Conservation (phyloP, 192 early-diverging fungal species). For the Funneliformis mosseae region DNA sequence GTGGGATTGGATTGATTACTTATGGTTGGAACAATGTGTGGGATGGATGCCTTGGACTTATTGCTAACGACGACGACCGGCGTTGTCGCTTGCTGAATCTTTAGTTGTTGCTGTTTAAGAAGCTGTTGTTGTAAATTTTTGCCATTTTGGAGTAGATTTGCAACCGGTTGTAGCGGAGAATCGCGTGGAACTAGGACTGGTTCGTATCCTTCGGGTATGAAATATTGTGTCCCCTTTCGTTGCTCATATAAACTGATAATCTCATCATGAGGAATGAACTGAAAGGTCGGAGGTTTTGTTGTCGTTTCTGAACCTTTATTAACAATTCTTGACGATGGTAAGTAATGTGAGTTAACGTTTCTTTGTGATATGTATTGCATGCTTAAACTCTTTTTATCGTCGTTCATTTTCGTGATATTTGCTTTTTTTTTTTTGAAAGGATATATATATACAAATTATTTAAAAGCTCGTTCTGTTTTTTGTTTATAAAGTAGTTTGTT, state of each 20-base stretch:
- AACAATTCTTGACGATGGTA: neutral
- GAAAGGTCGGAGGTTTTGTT: constrained; percentile 8
- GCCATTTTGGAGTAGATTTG: constrained; percentile 10
- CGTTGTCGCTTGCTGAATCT: neutral
- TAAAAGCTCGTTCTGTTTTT: neutral
- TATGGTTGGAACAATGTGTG: neutral
- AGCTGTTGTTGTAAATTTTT: constrained; percentile 23
- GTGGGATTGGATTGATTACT: constrained; percentile 4
- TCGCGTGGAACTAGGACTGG: constrained; percentile 25
- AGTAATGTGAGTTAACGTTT: neutral
- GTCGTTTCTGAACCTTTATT: neutral
- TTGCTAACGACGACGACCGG: neutral
- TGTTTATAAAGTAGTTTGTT: neutral
- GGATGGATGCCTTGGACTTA: neutral
- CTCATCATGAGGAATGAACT: constrained; percentile 23
- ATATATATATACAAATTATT: neutral
- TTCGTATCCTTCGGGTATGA: constrained; percentile 33
- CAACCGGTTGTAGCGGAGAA: constrained; percentile 18
- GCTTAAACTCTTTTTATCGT: neutral
- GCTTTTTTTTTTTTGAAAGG: neutral
- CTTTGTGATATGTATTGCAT: neutral
- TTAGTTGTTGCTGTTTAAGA: constrained; percentile 14
- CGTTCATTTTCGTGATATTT: neutral
- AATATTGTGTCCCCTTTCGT: constrained; percentile 29
- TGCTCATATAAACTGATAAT: constrained; percentile 27